Conservation (phyloP, 495 filamentous ascomycete species). For the Aspergillus saccharolyticus region DNA sequence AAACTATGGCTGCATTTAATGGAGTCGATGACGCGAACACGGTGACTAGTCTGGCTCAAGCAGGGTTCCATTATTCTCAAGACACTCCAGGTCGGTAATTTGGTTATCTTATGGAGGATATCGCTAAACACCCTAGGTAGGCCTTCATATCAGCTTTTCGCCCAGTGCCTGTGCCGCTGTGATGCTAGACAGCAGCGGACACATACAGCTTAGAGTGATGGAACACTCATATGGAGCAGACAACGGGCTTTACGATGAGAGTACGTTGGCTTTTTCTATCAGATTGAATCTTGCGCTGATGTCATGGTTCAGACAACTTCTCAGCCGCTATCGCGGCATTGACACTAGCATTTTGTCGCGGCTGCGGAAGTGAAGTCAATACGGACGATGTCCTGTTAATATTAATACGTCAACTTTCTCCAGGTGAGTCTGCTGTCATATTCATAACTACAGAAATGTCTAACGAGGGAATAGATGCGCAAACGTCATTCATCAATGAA, state of each 20-base stretch:
- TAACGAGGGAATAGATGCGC: constrained; percentile 27
- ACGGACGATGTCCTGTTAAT: constrained; percentile 74
- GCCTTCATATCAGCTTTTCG: constrained; percentile 64
- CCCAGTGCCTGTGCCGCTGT: constrained; percentile 67
- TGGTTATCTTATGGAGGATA: not conserved
- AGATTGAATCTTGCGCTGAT: constrained; percentile 12
- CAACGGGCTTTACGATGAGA: constrained; percentile 37
- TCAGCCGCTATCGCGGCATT: constrained; percentile 54
- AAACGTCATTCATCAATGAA: constrained; percentile 54
- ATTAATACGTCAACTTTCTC: constrained; percentile 45
- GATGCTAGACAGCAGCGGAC: constrained; percentile 59
- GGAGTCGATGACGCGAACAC: constrained; percentile 55
- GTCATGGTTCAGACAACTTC: constrained; percentile 35
- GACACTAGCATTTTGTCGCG: constrained; percentile 54
- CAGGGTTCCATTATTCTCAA: constrained; percentile 62
- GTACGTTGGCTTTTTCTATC: constrained; percentile 20
- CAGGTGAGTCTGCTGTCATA: constrained; percentile 36
- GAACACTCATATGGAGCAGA: constrained; percentile 44
- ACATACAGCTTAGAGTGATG: constrained; percentile 58
- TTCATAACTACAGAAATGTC: not conserved
- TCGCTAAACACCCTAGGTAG: constrained; percentile 30
- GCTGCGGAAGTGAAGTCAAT: constrained; percentile 50
- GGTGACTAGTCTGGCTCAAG: constrained; percentile 64
- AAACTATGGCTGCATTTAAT: constrained; percentile 60
- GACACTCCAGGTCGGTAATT: constrained; percentile 25